Conservation (phyloP, 768 basidiomycete species). For the Candolleomyces aberdarensis region DNA sequence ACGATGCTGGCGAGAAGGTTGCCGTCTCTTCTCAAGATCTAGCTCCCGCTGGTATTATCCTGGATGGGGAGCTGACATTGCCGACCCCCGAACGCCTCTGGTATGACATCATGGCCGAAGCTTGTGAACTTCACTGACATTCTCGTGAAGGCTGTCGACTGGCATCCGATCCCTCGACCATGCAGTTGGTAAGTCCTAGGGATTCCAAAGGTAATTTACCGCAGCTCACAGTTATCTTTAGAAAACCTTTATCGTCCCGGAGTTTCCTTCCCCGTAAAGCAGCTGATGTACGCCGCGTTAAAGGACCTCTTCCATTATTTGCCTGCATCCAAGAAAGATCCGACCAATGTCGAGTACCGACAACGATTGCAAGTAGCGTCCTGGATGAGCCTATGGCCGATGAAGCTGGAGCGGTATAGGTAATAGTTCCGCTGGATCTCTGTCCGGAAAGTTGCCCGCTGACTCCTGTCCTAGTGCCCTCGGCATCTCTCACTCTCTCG, state of each 20-base stretch:
- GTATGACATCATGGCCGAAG: conserved; percentile 32
- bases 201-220: not conserved
- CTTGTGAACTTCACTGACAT: not conserved
- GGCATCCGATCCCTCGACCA: conserved; percentile 80
- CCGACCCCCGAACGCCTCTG: conserved; percentile 73
- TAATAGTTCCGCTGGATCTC: conserved; percentile 17
- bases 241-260: conserved; percentile 62
- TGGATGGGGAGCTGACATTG: conserved; percentile 74
- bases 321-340: conserved; percentile 58
- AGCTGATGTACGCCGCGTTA: conserved; percentile 62
- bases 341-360: conserved; percentile 51
- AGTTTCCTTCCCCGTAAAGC: conserved; percentile 56
- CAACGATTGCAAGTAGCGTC: conserved; percentile 71
- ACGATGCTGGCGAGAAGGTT: conserved; percentile 66
- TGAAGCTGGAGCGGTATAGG: conserved; percentile 55
- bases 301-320: conserved; percentile 74
- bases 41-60: conserved; percentile 69
- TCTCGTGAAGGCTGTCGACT: conserved; percentile 63
- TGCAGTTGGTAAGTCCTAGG: conserved; percentile 54
- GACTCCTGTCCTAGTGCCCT: conserved; percentile 39
- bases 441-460: not conserved
- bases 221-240: conserved; percentile 18
- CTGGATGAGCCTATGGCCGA: conserved; percentile 81
- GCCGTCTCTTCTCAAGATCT: conserved; percentile 53
- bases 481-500: conserved; percentile 75